phyloP scores from a whole-genome alignment of 1,284 basidiomycete genomes.

The Chondrostereum purpureum region DNA sequence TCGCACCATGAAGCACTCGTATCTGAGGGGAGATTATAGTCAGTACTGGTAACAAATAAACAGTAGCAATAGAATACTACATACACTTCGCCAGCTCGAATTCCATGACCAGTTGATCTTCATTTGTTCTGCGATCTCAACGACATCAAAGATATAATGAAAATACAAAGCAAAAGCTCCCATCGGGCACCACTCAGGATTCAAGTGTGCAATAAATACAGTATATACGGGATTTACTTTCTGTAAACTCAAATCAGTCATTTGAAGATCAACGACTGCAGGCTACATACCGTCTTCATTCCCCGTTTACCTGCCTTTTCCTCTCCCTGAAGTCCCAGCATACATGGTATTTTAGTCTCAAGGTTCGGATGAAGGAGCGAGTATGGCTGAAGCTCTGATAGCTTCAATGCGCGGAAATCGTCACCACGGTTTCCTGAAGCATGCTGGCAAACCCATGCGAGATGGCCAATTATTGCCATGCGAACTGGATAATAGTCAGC shows the following conservation, averaged over 20 bases:
- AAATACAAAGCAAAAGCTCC: slow-evolving; percentile 21
- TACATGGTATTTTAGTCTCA: slow-evolving; percentile 13
- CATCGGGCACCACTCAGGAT: slow-evolving; percentile 19
- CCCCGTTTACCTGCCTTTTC: slow-evolving; percentile 22
- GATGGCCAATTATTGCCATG: slow-evolving; percentile 20
- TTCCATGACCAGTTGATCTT: slow-evolving; percentile 7
- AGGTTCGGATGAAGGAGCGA: slow-evolving; percentile 19
- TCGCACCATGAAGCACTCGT: slow-evolving; percentile 9
- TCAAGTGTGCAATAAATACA: slow-evolving; percentile 19
- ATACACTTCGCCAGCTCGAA: slow-evolving; percentile 11
- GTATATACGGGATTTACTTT: slow-evolving; percentile 22
- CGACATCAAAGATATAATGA: slow-evolving; percentile 20
- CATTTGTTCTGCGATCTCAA: not conserved
- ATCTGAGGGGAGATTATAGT: slow-evolving; percentile 10
- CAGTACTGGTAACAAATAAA: no score
- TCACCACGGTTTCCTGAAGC: slow-evolving; percentile 25
- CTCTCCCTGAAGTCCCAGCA: slow-evolving; percentile 23
- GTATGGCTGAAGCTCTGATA: slow-evolving; percentile 24
- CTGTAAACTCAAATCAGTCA: slow-evolving; percentile 9
- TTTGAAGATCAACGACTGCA: not conserved
- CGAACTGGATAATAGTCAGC: slow-evolving; percentile 14
- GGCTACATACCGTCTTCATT: slow-evolving; percentile 20
- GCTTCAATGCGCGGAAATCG: slow-evolving; percentile 21
- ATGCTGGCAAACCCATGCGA: slow-evolving; percentile 22
- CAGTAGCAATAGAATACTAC: not conserved